Evolutionary conservation across 2,329 filamentous ascomycete species (phyloP), one percentile per base, ranked within the genome.

Genomic region (Monosporascus sp.): DNA sequence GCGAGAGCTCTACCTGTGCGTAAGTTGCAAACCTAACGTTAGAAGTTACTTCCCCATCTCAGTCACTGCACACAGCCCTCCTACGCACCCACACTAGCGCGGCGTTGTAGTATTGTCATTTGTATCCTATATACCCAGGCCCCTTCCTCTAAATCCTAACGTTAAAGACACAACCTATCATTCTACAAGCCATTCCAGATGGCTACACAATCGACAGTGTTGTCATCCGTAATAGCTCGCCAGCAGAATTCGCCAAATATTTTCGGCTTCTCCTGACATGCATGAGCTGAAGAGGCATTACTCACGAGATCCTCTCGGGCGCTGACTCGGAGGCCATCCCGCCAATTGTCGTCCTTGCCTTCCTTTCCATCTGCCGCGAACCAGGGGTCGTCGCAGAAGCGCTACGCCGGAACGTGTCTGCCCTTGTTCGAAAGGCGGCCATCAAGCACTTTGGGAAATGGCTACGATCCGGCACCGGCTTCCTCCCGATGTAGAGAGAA

Each of bases 301-400:
- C 46, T 9, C 37, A 54, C 15, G 48, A 57, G 26, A 50, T 58
- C 26, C 20, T 52, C 6, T 22, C 9, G 1, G 37, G n/a, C n/a
- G 51, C 61, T 35, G 47, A 41, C 11, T 50, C 52, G 9, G 57
- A 53, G 4, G 24, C 58, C 18, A 15, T 60, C 8, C 47, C 58
- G 15, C 46, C 60, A 2, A 55, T 40, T 11, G 49, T 59, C 26
- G 46, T 55, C 38, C 51, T 60, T 15, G 48, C 58, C 35, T 63
- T 58, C 49, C 55, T 63, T 18, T 35, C 47, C 20, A 51, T 57
- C 24, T 61, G 53, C 50, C 56, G 54, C 15, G 38, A 58, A 15
- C 46, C 54, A 7, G 8, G 22, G n/a, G 51, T 53, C 18, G 47
- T 61, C 31, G 51, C 51, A 18, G 49, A 44, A 20, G 50, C 53